Percentiles rank a stretch among this genome's conserved stretches.
phyloP scores from a whole-genome alignment of 2,329 filamentous ascomycete species.

The Diaporthe sp. region DNA sequence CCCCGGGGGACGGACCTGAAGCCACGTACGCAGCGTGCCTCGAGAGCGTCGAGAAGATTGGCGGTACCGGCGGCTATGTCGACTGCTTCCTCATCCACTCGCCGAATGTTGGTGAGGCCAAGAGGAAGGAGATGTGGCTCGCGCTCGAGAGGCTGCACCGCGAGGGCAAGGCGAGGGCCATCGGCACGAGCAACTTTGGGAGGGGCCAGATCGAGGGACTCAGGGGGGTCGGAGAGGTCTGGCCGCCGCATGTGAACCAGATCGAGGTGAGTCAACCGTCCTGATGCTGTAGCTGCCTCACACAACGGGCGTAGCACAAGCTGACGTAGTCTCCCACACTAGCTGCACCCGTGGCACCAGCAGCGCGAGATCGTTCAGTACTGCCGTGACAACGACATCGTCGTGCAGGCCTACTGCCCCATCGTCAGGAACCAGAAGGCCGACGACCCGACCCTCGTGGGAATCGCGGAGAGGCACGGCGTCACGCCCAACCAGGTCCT shows the following conservation, averaged over 20 bases:
- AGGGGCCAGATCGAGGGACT: conserved; percentile 35
- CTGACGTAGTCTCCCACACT: conserved; percentile 42
- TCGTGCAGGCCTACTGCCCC: conserved; percentile 58
- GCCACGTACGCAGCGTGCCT: conserved; percentile 70
- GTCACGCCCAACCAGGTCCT: conserved; percentile 71
- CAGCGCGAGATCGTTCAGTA: conserved; percentile 56
- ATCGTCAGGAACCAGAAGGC: conserved; percentile 52
- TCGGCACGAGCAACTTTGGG: conserved; percentile 38
- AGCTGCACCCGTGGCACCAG: conserved; percentile 82
- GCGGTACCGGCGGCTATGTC: neutral
- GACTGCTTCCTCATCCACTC: conserved; percentile 40
- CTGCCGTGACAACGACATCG: conserved; percentile 85
- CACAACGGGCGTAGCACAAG: neutral
- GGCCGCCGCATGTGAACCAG: conserved; percentile 40
- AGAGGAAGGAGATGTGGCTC: conserved; percentile 32
- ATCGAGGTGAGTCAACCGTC: conserved; percentile 35
- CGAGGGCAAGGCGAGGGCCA: conserved; percentile 38
- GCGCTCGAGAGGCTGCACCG: conserved; percentile 31
- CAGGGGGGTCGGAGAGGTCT: conserved; percentile 29
- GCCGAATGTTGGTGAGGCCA: conserved; percentile 10
- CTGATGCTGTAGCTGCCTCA: neutral
- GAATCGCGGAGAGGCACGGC: conserved; percentile 67
- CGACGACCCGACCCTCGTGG: conserved; percentile 68
- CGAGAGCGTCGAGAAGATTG: conserved; percentile 70
- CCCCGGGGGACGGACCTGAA: conserved; percentile 53